phyloP scores from a whole-genome alignment of 192 early-diverging fungal genomes.

The Bifiguratus adelaidae region DNA sequence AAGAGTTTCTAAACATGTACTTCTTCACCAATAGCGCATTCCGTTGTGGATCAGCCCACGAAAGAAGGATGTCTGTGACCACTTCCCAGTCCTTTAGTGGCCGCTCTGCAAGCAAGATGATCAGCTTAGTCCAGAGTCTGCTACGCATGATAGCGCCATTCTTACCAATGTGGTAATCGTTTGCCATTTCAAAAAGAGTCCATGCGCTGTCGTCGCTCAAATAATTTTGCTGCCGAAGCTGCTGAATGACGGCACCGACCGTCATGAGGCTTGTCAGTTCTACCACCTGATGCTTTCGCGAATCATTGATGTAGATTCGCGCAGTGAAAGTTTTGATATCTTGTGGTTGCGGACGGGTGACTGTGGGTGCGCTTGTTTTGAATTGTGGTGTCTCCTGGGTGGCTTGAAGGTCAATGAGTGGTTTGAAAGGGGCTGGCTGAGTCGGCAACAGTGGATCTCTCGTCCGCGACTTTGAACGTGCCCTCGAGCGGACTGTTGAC shows the following conservation, averaged over 20 bases:
- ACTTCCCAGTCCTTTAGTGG: slow-evolving; percentile 88
- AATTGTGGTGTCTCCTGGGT: too few species aligned
- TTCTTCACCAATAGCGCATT: slow-evolving; percentile 74
- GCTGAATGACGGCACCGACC: slow-evolving; percentile 57
- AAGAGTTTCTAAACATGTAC: slow-evolving; percentile 46
- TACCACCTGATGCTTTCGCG: slow-evolving; percentile 63
- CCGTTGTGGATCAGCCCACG: slow-evolving; percentile 70
- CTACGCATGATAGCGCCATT: neutral
- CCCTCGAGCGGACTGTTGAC: too few species aligned
- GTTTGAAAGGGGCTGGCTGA: too few species aligned
- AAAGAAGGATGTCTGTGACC: slow-evolving; percentile 65
- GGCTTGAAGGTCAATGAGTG: too few species aligned
- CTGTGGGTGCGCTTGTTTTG: too few species aligned
- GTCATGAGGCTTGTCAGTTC: slow-evolving; percentile 65
- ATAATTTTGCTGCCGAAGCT: slow-evolving; percentile 51
- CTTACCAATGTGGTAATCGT: slow-evolving; percentile 67
- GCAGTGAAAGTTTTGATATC: slow-evolving; percentile 61
- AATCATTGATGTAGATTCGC: slow-evolving; percentile 84
- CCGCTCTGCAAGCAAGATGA: slow-evolving; percentile 45
- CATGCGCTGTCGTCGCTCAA: slow-evolving; percentile 49
- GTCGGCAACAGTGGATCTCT: too few species aligned
- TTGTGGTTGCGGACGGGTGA: slow-evolving; percentile 1
- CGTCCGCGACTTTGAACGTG: too few species aligned
- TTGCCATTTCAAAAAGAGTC: slow-evolving; percentile 88
- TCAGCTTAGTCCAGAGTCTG: slow-evolving; percentile 3